phyloP scores from a whole-genome alignment of 805 yeast species.

The Lachancea waltii region DNA sequence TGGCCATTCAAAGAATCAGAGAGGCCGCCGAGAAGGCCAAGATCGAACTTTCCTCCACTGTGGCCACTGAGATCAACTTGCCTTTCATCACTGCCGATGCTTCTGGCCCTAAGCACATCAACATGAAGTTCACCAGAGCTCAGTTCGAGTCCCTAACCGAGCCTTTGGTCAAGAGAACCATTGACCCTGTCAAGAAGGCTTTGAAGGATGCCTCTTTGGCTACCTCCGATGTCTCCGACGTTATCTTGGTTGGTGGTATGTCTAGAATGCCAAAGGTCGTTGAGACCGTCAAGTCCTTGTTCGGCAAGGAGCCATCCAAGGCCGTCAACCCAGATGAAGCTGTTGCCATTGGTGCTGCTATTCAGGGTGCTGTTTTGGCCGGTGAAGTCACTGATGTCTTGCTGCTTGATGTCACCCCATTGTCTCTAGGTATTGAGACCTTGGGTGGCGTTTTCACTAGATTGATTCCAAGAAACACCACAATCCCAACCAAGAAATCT shows the following conservation, averaged over 20 bases:
- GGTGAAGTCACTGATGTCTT: conserved; percentile 93
- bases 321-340: conserved; percentile 94
- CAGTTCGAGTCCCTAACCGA: conserved; percentile 65
- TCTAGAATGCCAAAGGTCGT: conserved; percentile 83
- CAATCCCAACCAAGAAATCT: conserved; percentile 94
- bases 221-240: conserved; percentile 66
- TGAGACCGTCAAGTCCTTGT: conserved; percentile 60
- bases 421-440: conserved; percentile 92
- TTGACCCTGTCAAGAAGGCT: conserved; percentile 73
- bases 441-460: conserved; percentile 97
- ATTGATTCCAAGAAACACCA: conserved; percentile 82
- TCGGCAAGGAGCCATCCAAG: conserved; percentile 80
- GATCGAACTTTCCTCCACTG: conserved; percentile 69
- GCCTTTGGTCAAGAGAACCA: conserved; percentile 61
- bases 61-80: conserved; percentile 59
- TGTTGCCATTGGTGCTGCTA: conserved; percentile 94
- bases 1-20: conserved; percentile 73
- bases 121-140: conserved; percentile 60
- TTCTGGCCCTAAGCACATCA: conserved; percentile 61
- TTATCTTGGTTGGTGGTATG: conserved; percentile 81
- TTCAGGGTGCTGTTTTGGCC: conserved; percentile 92
- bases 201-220: conserved; percentile 66
- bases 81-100: conserved; percentile 85
- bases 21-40: conserved; percentile 81
- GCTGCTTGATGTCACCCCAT: conserved; percentile 80